Conservation (phyloP, 495 filamentous ascomycete species). For the Tirmania nivea region DNA sequence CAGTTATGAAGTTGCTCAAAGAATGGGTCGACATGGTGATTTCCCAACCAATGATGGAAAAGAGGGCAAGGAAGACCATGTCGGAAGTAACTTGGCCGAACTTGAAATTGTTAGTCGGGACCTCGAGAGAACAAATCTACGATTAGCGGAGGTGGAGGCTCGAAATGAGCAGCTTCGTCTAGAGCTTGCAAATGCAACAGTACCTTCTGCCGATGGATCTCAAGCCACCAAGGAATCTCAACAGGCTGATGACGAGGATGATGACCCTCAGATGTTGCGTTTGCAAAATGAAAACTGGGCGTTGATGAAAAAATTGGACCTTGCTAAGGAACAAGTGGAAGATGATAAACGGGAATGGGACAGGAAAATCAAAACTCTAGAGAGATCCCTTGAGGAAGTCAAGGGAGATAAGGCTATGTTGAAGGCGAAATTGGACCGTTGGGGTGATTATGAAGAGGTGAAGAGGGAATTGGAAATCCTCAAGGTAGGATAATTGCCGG, state of each 20-base stretch:
- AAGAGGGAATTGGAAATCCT: constrained; percentile 89
- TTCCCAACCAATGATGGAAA: constrained; percentile 9
- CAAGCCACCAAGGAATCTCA: constrained; percentile 21
- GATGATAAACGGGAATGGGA: constrained; percentile 51
- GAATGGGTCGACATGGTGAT: constrained; percentile 35
- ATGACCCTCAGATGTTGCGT: constrained; percentile 69
- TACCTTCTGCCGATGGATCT: constrained; percentile 38
- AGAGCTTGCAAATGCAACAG: constrained; percentile 65
- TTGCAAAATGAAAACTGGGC: constrained; percentile 82
- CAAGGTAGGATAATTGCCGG: constrained; percentile 31
- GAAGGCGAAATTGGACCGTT: constrained; percentile 60
- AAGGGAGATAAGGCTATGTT: constrained; percentile 49
- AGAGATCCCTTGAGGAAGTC: constrained; percentile 45
- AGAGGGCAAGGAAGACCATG: constrained; percentile 11
- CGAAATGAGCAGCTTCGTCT: constrained; percentile 83
- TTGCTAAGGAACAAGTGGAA: constrained; percentile 58
- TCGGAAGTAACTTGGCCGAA: constrained; percentile 48
- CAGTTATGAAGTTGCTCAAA: constrained; percentile 87
- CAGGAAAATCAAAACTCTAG: constrained; percentile 44
- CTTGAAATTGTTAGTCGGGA: constrained; percentile 82
- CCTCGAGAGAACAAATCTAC: constrained; percentile 65
- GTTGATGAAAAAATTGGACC: constrained; percentile 68
- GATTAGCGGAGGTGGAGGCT: constrained; percentile 78
- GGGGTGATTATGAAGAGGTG: constrained; percentile 87
- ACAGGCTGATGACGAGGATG: constrained; percentile 30